A percentile compares a stretch with the other conserved stretches of the same genome.
Conservation (phyloP, 495 filamentous ascomycete species). For the Aspergillus olivimuriae region DNA sequence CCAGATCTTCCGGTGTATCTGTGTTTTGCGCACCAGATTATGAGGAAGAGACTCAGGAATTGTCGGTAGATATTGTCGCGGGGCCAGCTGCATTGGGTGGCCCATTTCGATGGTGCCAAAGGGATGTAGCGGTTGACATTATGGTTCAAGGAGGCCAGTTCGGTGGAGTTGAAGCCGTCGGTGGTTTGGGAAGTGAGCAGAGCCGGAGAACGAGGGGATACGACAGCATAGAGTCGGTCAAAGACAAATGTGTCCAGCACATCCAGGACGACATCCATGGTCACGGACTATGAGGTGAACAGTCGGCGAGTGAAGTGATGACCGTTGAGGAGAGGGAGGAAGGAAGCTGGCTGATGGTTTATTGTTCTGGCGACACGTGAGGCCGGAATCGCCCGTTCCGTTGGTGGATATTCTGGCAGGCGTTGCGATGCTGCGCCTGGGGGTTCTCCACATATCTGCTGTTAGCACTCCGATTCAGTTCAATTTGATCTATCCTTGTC, state of each 20-base stretch:
- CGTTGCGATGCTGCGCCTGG: too few relatives aligned
- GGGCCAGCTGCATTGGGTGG: conserved; percentile 62
- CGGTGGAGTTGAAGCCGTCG: conserved; percentile 37
- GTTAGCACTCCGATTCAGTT: too few relatives aligned
- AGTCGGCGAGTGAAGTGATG: background rate
- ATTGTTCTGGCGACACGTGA: background rate
- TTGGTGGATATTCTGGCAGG: too few relatives aligned
- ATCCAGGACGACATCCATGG: conserved; percentile 83
- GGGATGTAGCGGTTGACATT: conserved; percentile 32
- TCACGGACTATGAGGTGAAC: background rate
- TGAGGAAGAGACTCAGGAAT: conserved; percentile 56
- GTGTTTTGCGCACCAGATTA: conserved; percentile 70
- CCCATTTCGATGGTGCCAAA: conserved; percentile 58
- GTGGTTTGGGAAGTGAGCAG: background rate
- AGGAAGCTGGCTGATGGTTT: background rate
- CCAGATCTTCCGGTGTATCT: too few relatives aligned
- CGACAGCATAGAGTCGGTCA: conserved; percentile 64
- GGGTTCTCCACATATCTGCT: too few relatives aligned
- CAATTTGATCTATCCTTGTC: too few relatives aligned
- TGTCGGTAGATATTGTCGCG: conserved; percentile 70
- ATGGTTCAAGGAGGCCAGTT: conserved; percentile 29
- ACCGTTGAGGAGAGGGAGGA: background rate
- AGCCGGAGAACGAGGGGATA: conserved; percentile 40
- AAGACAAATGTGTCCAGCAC: conserved; percentile 67
- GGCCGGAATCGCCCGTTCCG: background rate